Conservation (phyloP, 192 early-diverging fungal genomes). For the Backusella westeae region DNA sequence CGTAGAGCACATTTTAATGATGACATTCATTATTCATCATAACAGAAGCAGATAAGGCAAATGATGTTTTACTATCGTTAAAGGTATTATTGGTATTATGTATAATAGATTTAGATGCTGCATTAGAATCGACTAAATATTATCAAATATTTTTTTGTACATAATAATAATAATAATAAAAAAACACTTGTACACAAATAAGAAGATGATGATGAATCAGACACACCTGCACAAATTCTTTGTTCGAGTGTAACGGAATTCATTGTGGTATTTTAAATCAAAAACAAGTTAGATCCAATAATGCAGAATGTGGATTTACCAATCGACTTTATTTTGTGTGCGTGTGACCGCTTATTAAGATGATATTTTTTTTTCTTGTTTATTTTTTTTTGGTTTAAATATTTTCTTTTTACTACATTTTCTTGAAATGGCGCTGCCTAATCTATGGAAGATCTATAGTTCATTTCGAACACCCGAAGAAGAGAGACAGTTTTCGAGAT, state of each 20-base stretch:
- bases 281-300: not conserved
- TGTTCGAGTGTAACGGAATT: not conserved
- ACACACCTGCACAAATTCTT: not conserved
- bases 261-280: not conserved
- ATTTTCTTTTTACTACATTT: not conserved
- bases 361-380: not conserved
- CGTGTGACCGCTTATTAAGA: not conserved
- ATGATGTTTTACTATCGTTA: too few relatives aligned
- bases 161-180: not conserved
- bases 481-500: slow-evolving; percentile 53
- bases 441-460: slow-evolving; percentile 53
- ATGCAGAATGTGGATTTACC: not conserved
- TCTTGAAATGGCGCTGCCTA: slow-evolving; percentile 48
- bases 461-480: slow-evolving; percentile 60
- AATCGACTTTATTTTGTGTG: slow-evolving; percentile 1
- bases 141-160: too few relatives aligned
- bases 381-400: not conserved
- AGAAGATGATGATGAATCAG: not conserved
- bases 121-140: too few relatives aligned
- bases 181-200: not conserved
- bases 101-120: too few relatives aligned
- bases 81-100: too few relatives aligned
- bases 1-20: too few relatives aligned
- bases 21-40: too few relatives aligned
- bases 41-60: too few relatives aligned